A percentile compares a stretch with the other conserved stretches of the same genome.
Evolutionary conservation across 2,329 filamentous ascomycete genomes (phyloP).

Genomic region (Clonostachys rosea): DNA sequence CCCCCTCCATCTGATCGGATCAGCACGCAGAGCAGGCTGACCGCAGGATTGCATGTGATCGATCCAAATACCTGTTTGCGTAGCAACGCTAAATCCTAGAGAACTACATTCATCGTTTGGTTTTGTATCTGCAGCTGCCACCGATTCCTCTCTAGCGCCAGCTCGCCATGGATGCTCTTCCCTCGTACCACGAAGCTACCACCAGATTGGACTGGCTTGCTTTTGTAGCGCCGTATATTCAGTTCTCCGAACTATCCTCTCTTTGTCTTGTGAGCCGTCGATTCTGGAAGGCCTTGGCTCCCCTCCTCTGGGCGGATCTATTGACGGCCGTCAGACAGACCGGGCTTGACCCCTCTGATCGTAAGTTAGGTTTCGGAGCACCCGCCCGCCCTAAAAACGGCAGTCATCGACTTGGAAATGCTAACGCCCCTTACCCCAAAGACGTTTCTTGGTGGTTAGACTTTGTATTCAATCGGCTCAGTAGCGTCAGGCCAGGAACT

Average conservation of each 20-base stretch:
- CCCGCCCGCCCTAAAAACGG: no score
- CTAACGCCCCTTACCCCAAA: slow-evolving; percentile 12
- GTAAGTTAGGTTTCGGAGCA: slow-evolving; percentile 21
- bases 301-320: slow-evolving; percentile 47
- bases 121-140: no score
- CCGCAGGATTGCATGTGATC: no score
- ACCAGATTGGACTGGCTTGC: slow-evolving; percentile 40
- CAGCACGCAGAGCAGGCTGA: no score
- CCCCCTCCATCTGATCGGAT: no score
- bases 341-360: slow-evolving; percentile 37
- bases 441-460: slow-evolving; percentile 43
- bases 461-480: slow-evolving; percentile 37
- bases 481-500: slow-evolving; percentile 25
- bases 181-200: slow-evolving; percentile 49
- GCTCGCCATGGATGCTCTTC: slow-evolving; percentile 26
- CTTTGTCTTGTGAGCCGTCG: slow-evolving; percentile 43
- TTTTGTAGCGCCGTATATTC: slow-evolving; percentile 39
- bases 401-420: not conserved
- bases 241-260: slow-evolving; percentile 29
- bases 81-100: no score
- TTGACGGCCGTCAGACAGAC: slow-evolving; percentile 29
- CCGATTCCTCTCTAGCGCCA: not conserved
- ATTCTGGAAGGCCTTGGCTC: slow-evolving; percentile 44
- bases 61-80: no score
- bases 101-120: no score